Evolutionary conservation across 2,329 filamentous ascomycete species (phyloP), one percentile per base, ranked within the genome.

Genomic region (Sodiomyces alkalinus): DNA sequence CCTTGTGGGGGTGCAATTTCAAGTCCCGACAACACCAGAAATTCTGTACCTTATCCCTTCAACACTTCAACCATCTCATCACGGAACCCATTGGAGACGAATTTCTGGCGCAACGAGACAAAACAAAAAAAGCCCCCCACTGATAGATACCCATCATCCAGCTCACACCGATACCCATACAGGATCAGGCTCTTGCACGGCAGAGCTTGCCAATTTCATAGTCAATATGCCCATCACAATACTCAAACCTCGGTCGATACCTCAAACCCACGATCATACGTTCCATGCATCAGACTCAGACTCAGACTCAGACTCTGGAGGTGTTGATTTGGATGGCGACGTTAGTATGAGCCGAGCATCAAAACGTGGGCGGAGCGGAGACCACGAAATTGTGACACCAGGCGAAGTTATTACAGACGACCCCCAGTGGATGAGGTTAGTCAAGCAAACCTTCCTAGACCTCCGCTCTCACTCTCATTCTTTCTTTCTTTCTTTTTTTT

Each of bases 371-470:
- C 44, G 45, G 27, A 41, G 40, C 29, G 45, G 44, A 17, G 43
- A 45, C 33, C 43, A 55, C 43, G 57, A 65, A 19, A 78, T 94
- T 40, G 77, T 93, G 41, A 93, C 86, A 1, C 87, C 87, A 1
- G 90, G 87, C 45, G 80, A 92, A 48, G 58, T 79, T 35, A 81
- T 96, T 42, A 94, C 87, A 8, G 70, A 76, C 39, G 85, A 94
- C 53, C 68, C 83, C n/a, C 85, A 94, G 62, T 96, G 83, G 83
- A 96, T 96, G 87, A 74, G 74, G 69, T 74, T 55, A 29, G 58
- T 38, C n/a, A n/a, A n/a, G n/a, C n/a, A n/a, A n/a, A n/a, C n/a
- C n/a, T n/a, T n/a, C n/a, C n/a, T n/a, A n/a, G n/a, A n/a, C n/a
- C n/a, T n/a, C 19, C 21, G 8, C 15, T 27, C 26, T 19, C 22